Conservation (phyloP, 495 filamentous ascomycete species). For the Choiromyces venosus region DNA sequence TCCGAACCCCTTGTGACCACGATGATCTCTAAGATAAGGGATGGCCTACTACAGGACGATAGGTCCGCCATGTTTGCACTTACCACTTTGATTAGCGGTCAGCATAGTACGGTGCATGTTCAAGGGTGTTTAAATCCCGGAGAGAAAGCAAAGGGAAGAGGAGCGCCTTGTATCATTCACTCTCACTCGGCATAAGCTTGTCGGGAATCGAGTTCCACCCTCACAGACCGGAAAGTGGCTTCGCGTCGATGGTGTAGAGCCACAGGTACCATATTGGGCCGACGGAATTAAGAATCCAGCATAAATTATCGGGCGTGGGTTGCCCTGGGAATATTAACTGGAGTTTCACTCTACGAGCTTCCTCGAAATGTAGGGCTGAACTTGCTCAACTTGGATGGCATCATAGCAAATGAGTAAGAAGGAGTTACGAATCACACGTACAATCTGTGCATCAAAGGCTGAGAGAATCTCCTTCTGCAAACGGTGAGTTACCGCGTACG, state of each 20-base stretch:
- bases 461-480: not conserved
- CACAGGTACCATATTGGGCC: not conserved
- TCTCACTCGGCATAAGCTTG: not conserved
- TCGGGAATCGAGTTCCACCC: not conserved
- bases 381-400: not conserved
- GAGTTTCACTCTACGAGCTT: not conserved
- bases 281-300: not conserved
- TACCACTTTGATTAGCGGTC: not conserved
- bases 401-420: not conserved
- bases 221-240: not conserved
- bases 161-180: not conserved
- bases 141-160: not conserved
- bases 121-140: not conserved
- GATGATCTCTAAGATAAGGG: not conserved
- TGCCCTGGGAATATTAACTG: not conserved
- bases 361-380: not conserved
- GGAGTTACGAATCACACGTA: not conserved
- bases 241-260: not conserved
- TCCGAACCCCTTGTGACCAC: not conserved
- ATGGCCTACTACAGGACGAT: not conserved
- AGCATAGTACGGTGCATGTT: not conserved
- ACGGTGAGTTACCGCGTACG: not conserved
- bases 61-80: slow-evolving; percentile 1
- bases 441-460: not conserved
- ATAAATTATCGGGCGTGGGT: not conserved